phyloP scores from a whole-genome alignment of 2,329 filamentous ascomycete genomes.

The Teratosphaeria destructans region DNA sequence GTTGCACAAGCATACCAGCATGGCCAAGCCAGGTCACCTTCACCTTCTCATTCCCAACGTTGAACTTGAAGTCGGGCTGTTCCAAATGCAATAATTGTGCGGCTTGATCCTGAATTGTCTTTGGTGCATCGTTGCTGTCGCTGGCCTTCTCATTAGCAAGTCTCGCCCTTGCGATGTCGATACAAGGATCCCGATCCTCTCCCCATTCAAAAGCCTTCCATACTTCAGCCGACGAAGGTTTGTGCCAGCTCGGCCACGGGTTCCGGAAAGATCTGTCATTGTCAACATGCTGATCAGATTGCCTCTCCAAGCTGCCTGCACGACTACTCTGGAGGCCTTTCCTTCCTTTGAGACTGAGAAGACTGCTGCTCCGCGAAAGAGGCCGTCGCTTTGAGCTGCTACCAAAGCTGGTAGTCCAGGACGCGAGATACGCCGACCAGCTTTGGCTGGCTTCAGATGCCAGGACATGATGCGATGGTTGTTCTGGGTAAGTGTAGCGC shows the following conservation, averaged over 20 bases:
- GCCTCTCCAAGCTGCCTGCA: neutral
- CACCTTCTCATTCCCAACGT: slow-evolving; percentile 17
- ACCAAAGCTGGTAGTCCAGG: neutral
- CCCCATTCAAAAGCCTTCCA: slow-evolving; percentile 5
- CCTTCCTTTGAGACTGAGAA: slow-evolving; percentile 1
- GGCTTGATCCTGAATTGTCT: slow-evolving; percentile 26
- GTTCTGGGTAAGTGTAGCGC: neutral
- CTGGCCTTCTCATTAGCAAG: slow-evolving; percentile 26
- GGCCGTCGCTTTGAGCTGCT: neutral
- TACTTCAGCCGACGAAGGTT: slow-evolving; percentile 12
- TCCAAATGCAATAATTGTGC: slow-evolving; percentile 32
- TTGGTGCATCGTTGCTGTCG: slow-evolving; percentile 22
- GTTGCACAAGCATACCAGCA: slow-evolving; percentile 40
- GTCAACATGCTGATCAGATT: neutral
- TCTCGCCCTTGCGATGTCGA: slow-evolving; percentile 16
- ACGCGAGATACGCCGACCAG: neutral
- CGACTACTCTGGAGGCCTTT: neutral
- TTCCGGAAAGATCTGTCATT: slow-evolving; percentile 33
- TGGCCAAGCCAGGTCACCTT: slow-evolving; percentile 44
- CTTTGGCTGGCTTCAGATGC: neutral
- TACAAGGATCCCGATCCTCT: slow-evolving; percentile 3
- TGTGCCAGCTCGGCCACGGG: slow-evolving; percentile 37
- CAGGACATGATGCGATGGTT: neutral
- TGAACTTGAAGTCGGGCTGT: slow-evolving; percentile 30
- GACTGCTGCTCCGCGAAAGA: neutral